Conservation (phyloP, 371 early-diverging fungal genomes). For the Mortierella sp. region DNA sequence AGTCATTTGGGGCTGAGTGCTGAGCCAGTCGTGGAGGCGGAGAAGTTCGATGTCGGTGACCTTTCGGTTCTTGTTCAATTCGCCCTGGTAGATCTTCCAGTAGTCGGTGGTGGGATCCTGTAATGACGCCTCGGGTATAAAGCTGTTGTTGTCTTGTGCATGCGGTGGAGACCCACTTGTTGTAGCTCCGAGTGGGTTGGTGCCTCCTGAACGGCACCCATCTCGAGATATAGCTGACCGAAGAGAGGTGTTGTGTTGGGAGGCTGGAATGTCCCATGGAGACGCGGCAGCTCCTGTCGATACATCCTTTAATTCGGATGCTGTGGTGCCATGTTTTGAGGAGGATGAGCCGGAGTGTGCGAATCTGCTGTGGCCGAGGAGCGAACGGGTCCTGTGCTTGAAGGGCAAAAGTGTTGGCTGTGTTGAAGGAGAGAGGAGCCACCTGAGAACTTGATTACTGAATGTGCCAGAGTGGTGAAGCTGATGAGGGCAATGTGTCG, state of each 20-base stretch:
- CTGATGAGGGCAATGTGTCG: constrained; percentile 11
- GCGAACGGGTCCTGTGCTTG: constrained; percentile 7
- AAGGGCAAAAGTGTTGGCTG: background rate
- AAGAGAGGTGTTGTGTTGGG: background rate
- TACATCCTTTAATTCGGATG: background rate
- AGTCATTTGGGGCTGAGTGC: constrained; percentile 17
- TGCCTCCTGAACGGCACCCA: background rate
- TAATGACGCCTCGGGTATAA: constrained; percentile 23
- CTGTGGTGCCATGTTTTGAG: background rate
- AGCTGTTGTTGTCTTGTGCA: background rate
- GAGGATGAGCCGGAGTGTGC: constrained; percentile 6
- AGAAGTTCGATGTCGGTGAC: constrained; percentile 16
- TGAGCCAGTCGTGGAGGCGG: constrained; percentile 38
- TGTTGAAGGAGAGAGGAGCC: constrained; percentile 1
- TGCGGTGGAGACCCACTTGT: background rate
- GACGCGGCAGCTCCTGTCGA: background rate
- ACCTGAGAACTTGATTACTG: constrained; percentile 21
- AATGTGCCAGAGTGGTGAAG: background rate
- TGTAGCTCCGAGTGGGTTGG: background rate
- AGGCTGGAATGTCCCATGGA: constrained; percentile 3
- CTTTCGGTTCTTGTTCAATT: constrained; percentile 15
- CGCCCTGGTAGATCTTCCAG: constrained; percentile 44
- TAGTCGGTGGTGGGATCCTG: constrained; percentile 29
- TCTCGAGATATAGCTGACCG: background rate
- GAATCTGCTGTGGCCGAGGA: constrained; percentile 3